These are phyloP conservation scores for Hymenochaete sp. DNA, from an alignment of 1,284 basidiomycete species.

Conservation along the genomic window DNA sequence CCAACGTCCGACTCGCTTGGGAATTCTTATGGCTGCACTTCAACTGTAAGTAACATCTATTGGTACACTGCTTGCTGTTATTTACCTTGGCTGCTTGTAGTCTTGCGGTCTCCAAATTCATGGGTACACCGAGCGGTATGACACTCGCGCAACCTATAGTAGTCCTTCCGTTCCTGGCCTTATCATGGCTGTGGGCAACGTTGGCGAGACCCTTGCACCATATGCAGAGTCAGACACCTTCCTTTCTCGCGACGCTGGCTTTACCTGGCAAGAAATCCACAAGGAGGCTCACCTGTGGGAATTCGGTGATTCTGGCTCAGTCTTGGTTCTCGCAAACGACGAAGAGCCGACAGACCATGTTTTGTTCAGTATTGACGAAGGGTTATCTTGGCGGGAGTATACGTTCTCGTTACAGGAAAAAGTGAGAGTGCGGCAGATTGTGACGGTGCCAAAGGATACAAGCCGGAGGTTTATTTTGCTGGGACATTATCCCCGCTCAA, in stretches of 20 bases:
- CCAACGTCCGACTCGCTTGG: constrained; percentile 75
- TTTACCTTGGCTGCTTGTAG: constrained; percentile 30
- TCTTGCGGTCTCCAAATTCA: constrained; percentile 86
- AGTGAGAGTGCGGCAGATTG: constrained; percentile 69
- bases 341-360: constrained; percentile 88
- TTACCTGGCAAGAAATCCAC: constrained; percentile 97
- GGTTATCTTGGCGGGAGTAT: constrained; percentile 82
- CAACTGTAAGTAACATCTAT: constrained; percentile 42
- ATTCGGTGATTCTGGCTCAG: constrained; percentile 93
- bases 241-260: constrained; percentile 92
- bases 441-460: constrained; percentile 87
- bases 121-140: constrained; percentile 89
- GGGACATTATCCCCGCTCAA: constrained; percentile 49
- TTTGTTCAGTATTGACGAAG: constrained; percentile 85
- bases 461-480: constrained; percentile 87
- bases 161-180: constrained; percentile 88
- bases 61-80: background rate
- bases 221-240: constrained; percentile 93
- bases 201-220: constrained; percentile 73
- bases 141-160: constrained; percentile 86
- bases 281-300: constrained; percentile 98
- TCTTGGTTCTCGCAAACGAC: constrained; percentile 91
- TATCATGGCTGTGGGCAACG: constrained; percentile 96
- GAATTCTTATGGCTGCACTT: constrained; percentile 63
- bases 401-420: constrained; percentile 62